phyloP scores from a whole-genome alignment of 306 rosid genomes.

The Nissolia schottii region DNA sequence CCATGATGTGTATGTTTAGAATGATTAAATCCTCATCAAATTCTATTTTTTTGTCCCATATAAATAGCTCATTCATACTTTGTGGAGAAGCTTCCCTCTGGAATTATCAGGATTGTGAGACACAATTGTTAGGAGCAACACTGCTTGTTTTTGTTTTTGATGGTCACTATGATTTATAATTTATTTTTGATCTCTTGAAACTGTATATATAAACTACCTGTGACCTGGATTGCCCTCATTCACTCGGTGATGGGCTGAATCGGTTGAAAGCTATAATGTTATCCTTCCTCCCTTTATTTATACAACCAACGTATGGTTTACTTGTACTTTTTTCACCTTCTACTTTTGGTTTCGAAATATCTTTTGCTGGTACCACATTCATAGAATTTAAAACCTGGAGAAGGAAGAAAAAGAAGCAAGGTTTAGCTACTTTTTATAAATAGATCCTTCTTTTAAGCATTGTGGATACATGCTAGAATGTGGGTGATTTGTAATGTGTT shows the following conservation, averaged over 20 bases:
- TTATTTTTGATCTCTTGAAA: not conserved
- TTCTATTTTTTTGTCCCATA: not conserved
- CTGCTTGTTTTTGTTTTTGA: not conserved
- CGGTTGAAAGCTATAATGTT: not conserved
- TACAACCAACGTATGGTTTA: not conserved
- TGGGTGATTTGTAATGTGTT: not conserved
- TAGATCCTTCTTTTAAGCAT: not conserved
- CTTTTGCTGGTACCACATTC: not conserved
- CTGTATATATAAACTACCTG: not conserved
- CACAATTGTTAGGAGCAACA: not conserved
- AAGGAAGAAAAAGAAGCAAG: not conserved
- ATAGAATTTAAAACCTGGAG: not conserved
- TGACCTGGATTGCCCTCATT: not conserved
- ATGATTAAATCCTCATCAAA: not conserved
- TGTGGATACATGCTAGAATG: conserved; percentile 17
- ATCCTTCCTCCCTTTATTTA: not conserved
- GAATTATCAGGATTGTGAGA: not conserved
- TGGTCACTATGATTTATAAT: not conserved
- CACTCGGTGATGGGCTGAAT: conserved; percentile 2
- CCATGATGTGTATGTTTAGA: not conserved
- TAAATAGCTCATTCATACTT: not conserved
- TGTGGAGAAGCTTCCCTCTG: not conserved
- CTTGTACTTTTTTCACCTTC: not conserved
- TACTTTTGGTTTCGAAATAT: not conserved
- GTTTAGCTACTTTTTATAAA: not conserved